phyloP scores from a whole-genome alignment of 2,329 filamentous ascomycete species.

The Ambrosiella beaveri region DNA sequence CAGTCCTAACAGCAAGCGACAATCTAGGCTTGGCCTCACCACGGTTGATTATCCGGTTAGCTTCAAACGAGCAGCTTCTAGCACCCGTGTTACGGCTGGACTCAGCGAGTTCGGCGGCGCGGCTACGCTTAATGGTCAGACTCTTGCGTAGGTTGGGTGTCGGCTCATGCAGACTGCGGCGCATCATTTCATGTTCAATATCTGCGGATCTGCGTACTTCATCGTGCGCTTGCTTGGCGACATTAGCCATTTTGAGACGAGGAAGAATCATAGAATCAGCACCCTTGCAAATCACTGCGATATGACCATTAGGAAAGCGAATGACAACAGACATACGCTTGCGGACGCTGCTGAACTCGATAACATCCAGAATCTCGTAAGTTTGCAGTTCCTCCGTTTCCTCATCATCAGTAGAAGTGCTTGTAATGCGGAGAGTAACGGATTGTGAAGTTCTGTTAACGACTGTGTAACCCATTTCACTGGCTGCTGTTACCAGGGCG shows the following conservation, averaged over 20 bases:
- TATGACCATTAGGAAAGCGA: conserved; percentile 64
- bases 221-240: conserved; percentile 61
- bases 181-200: conserved; percentile 36
- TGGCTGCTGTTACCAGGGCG: conserved; percentile 66
- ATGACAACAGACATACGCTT: conserved; percentile 86
- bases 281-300: conserved; percentile 78
- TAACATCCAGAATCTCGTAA: conserved; percentile 70
- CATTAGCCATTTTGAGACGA: conserved; percentile 50
- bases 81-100: conserved; percentile 6
- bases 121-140: conserved; percentile 27
- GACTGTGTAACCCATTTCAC: conserved; percentile 68
- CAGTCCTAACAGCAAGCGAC: conserved; percentile 24
- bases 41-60: conserved; percentile 22
- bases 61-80: conserved; percentile 30
- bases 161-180: conserved; percentile 39
- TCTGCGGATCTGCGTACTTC: conserved; percentile 47
- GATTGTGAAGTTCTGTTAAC: conserved; percentile 55
- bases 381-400: conserved; percentile 33
- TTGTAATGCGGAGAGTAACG: conserved; percentile 35
- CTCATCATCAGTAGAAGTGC: conserved; percentile 15
- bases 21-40: conserved; percentile 25
- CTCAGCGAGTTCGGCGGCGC: conserved; percentile 7
- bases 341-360: conserved; percentile 77
- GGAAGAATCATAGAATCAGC: conserved; percentile 73
- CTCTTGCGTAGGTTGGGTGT: conserved; percentile 38